Conservation (phyloP, 768 basidiomycete species). For the Strobilomyces echinocephalus region DNA sequence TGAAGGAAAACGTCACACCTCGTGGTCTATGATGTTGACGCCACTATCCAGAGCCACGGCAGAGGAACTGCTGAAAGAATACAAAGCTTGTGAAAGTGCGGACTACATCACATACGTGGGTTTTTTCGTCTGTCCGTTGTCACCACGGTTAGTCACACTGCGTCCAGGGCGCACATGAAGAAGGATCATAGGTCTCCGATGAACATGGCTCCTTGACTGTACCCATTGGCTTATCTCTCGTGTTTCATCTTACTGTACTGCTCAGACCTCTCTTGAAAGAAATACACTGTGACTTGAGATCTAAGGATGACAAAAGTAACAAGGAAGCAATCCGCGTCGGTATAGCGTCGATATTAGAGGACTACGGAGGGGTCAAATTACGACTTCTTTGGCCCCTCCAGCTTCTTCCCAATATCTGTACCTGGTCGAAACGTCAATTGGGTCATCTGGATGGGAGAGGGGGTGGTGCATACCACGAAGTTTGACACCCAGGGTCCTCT, state of each 20-base stretch:
- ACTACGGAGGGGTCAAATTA: slow-evolving; percentile 42
- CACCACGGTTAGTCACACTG: background rate
- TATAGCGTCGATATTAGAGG: slow-evolving; percentile 28
- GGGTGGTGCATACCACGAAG: slow-evolving; percentile 64
- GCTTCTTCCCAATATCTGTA: slow-evolving; percentile 78
- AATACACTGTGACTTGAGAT: slow-evolving; percentile 24
- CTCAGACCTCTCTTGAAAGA: slow-evolving; percentile 6
- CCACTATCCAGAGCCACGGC: slow-evolving; percentile 63
- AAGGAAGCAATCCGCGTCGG: slow-evolving; percentile 12
- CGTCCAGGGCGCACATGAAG: slow-evolving; percentile 33
- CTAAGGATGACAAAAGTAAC: slow-evolving; percentile 22
- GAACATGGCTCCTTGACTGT: background rate
- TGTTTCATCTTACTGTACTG: background rate
- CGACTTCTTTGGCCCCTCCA: slow-evolving; percentile 74
- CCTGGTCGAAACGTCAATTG: slow-evolving; percentile 38
- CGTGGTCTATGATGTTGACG: background rate
- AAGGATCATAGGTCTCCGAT: slow-evolving; percentile 18
- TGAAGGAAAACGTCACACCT: slow-evolving; percentile 29
- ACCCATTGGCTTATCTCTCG: background rate
- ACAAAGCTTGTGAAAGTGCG: slow-evolving; percentile 91
- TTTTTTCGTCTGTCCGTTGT: slow-evolving; percentile 5
- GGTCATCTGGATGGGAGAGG: background rate
- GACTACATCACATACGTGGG: slow-evolving; percentile 89
- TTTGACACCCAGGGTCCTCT: slow-evolving; percentile 80
- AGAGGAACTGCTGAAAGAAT: slow-evolving; percentile 86